phyloP scores from a whole-genome alignment of 78 protist species.

The Bodo saltans region DNA sequence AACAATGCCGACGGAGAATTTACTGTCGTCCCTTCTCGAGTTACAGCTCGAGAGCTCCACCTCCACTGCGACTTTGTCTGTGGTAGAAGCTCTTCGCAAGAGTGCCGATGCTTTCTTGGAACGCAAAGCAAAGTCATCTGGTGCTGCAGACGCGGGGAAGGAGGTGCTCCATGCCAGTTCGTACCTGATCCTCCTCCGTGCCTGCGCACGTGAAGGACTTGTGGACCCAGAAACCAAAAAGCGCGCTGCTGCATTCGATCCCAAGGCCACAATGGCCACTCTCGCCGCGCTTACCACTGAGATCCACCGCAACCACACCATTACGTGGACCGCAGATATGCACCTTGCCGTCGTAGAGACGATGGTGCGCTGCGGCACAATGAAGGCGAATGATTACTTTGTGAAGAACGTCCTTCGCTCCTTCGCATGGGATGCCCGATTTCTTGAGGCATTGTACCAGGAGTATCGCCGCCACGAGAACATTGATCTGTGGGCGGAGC shows the following conservation, averaged over 20 bases:
- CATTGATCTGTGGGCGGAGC: neutral
- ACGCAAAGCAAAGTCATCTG: neutral
- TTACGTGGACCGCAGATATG: neutral
- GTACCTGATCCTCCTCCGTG: neutral
- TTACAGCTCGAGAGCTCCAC: neutral
- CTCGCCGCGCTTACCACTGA: neutral
- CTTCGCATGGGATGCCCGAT: neutral
- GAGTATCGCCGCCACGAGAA: constrained; percentile 6
- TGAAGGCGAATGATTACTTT: neutral
- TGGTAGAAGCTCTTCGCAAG: neutral
- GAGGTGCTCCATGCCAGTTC: neutral
- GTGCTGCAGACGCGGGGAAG: neutral
- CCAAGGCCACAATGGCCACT: neutral
- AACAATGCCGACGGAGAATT: neutral
- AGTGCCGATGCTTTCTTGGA: neutral
- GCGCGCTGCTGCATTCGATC: no score
- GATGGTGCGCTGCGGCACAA: neutral
- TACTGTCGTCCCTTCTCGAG: neutral
- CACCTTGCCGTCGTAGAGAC: neutral
- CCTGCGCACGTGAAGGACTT: neutral
- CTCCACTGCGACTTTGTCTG: neutral
- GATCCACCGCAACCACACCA: neutral
- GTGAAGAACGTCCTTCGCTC: constrained; percentile 4
- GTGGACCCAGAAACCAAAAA: neutral
- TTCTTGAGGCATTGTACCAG: neutral